Base-by-base conservation (phyloP, 768 basidiomycete genomes). In the Lentinula edodes region DNA sequence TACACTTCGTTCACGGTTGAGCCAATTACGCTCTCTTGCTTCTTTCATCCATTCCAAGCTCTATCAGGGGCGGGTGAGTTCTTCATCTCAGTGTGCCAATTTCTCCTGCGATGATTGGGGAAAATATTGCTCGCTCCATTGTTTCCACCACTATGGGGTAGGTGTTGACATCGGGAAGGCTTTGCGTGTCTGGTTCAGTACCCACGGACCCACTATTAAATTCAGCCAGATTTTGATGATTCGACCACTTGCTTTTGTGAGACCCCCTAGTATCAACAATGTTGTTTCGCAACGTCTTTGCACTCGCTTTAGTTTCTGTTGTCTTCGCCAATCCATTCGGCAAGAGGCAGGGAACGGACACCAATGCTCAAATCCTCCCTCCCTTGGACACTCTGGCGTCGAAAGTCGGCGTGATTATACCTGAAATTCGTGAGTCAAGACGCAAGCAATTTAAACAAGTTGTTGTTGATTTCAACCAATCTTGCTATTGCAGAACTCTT, bases 301-400 rank as follows among this genome's bases (percentile, higher is more conserved):
- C 70, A 42, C 66, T 76, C 38, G 67, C 71, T 20, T 67, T 69
- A 28, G 65, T 70, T 48, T 66, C 67, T 32, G 61, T 68, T 42
- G 71, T 64, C 32, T 61, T 72, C 46, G 75, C 74, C 42, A 71
- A 69, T 56, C 69, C 69, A 38, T 67, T 75, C 59, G 39, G 53
- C 42, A 46, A 64, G 45, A 71, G 74, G 58, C 74, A 75, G 65
- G 45, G 68, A 38, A 68, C 71, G 23, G 76, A 75, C 63, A 76
- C 73, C 52, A 75, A 74, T 50, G 45, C 65, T 16, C 68, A 66
- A 6, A 74, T 75, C 60, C 59, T 62, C 32, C 53, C 63, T 28
- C 67, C 70, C 35, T 61, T 76, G 61, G 69, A 69, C 52, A 39
- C n/a, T 3, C 68, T 76, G 39, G 68, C 70, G n/a, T 36, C 60